These are phyloP conservation scores for Lindgomyces ingoldianus DNA, from an alignment of 495 filamentous ascomycete species.

Conservation along the genomic window DNA sequence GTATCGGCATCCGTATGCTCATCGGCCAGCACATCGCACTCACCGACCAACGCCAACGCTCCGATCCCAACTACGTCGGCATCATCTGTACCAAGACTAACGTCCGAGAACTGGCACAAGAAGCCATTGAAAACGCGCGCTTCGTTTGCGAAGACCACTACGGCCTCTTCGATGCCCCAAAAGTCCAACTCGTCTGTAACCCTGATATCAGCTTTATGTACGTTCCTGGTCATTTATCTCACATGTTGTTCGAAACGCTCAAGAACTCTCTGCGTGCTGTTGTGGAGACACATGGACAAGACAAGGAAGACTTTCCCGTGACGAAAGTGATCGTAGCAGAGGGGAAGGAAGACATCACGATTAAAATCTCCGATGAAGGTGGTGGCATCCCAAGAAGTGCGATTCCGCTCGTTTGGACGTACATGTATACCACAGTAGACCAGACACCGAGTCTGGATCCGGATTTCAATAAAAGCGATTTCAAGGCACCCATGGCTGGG, in stretches of 20 bases:
- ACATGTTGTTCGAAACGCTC: conserved; percentile 99
- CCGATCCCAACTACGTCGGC: conserved; percentile 90
- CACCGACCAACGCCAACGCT: conserved; percentile 83
- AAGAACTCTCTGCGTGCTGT: conserved; percentile 98
- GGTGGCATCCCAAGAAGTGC: conserved; percentile 88
- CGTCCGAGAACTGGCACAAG: conserved; percentile 89
- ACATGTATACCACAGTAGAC: conserved; percentile 99
- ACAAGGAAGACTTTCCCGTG: conserved; percentile 92
- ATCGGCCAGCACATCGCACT: conserved; percentile 97
- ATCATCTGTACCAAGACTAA: conserved; percentile 99
- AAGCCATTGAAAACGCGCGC: conserved; percentile 96
- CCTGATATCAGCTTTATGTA: conserved; percentile 98
- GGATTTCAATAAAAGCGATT: conserved; percentile 98
- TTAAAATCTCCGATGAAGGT: conserved; percentile 95
- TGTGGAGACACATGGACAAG: conserved; percentile 91
- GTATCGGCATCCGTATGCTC: conserved; percentile 99
- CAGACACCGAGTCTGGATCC: conserved; percentile 92
- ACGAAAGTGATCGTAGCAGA: conserved; percentile 97
- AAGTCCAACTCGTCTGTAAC: conserved; percentile 93
- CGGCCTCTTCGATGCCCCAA: conserved; percentile 94
- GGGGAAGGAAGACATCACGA: conserved; percentile 97
- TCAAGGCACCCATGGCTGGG: conserved; percentile 98
- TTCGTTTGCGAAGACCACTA: conserved; percentile 99
- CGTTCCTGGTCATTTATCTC: conserved; percentile 92
- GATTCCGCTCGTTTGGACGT: conserved; percentile 97